phyloP scores from a whole-genome alignment of 306 rosid genomes.

The Biancaea sappan region DNA sequence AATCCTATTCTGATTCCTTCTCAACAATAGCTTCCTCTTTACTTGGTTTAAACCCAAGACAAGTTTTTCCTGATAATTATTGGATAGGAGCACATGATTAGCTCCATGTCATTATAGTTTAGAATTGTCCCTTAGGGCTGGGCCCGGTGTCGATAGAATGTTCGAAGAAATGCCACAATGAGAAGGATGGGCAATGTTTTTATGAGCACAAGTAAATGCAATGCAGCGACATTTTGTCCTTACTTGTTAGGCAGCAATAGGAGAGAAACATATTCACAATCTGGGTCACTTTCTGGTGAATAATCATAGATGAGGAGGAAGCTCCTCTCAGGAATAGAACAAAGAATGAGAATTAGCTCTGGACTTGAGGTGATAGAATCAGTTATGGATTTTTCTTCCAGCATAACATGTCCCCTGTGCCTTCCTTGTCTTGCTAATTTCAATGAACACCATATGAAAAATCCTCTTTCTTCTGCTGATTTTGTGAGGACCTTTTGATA shows the following conservation, averaged over 20 bases:
- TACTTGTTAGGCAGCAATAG: neutral
- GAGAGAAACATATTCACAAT: slow-evolving; percentile 8
- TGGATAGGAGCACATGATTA: neutral
- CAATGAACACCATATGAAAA: neutral
- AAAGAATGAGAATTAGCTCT: neutral
- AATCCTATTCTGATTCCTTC: neutral
- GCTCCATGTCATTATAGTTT: neutral
- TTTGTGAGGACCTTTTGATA: neutral
- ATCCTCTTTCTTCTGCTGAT: neutral
- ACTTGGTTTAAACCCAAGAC: too few species aligned
- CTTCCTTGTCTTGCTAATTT: slow-evolving; percentile 7
- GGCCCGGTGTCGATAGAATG: neutral
- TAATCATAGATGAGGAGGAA: neutral
- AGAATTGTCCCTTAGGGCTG: neutral
- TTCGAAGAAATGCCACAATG: slow-evolving; percentile 8
- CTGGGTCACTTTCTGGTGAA: slow-evolving; percentile 24
- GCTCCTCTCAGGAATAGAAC: slow-evolving; percentile 12
- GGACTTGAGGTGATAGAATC: neutral
- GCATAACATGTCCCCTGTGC: slow-evolving; percentile 11
- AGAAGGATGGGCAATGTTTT: slow-evolving; percentile 15
- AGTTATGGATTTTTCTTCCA: slow-evolving; percentile 13
- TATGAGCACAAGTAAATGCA: slow-evolving; percentile 27
- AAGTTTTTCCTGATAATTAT: neutral
- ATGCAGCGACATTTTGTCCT: slow-evolving; percentile 38
- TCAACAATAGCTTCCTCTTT: neutral